Conservation (phyloP, 257 asterid species). For the Solanum pinnatisectum region DNA sequence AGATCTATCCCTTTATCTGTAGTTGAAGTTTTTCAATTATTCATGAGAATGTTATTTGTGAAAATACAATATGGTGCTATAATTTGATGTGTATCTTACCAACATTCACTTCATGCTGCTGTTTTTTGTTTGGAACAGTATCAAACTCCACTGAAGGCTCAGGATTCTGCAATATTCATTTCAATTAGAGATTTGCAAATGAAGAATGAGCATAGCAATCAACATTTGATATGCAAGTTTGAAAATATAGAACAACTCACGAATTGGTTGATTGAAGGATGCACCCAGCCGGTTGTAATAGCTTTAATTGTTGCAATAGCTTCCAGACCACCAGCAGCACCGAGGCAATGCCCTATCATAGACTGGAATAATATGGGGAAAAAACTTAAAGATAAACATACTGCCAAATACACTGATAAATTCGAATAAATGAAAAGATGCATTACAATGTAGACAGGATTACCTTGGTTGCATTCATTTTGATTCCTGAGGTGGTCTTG, state of each 20-base stretch:
- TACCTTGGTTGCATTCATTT: constrained; percentile 90
- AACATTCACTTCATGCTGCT: constrained; percentile 73
- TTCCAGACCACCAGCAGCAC: constrained; percentile 97
- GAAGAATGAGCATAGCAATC: neutral
- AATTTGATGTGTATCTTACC: constrained; percentile 35
- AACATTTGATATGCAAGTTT: neutral
- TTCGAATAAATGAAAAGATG: neutral
- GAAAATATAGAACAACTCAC: constrained; percentile 24
- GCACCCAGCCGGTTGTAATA: constrained; percentile 88
- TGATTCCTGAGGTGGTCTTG: constrained; percentile 67
- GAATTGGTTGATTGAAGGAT: constrained; percentile 80
- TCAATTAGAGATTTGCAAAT: neutral
- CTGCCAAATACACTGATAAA: neutral
- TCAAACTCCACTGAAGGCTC: constrained; percentile 84
- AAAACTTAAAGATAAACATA: neutral
- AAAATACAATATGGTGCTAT: neutral
- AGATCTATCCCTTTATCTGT: neutral
- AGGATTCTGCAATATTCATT: constrained; percentile 45
- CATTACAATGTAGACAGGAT: neutral
- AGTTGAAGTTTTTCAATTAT: neutral
- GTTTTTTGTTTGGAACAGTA: constrained; percentile 68
- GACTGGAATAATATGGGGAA: constrained; percentile 39
- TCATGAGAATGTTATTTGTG: neutral
- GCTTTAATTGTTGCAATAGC: constrained; percentile 90
- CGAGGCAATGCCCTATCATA: constrained; percentile 95